Evolutionary conservation across 768 basidiomycete species (phyloP), one percentile per base, ranked within the genome.

Genomic region (Leccinum sublutescens): DNA sequence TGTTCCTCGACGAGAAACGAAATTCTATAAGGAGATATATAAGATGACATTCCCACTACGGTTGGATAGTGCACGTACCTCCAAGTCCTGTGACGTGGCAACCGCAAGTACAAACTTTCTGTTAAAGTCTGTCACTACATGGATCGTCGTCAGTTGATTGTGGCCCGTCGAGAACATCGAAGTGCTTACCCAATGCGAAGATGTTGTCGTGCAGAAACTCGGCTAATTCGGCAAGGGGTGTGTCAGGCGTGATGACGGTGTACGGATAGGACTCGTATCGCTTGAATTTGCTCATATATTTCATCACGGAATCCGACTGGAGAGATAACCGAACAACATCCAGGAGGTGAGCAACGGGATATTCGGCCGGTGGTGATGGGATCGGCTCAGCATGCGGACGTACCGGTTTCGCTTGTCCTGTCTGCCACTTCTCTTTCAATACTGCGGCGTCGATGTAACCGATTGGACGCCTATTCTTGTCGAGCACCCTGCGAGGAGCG

Each of bases 101-200:
- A 94, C 85, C 1, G 80, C 92, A 15, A 93, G 80, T 4, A 94
- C 91, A 59, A 94, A 94, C 69, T 93, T 92, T 57, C 91, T 84
- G 54, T 80, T 80, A 50, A 77, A 74, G 72, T 97, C 95, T 5
- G 95, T 95, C 38, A 96, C 95, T 94, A 62, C 17, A 40, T 40
- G 17, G 19, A 54, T 36, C 12, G n/a, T 38, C 2, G 38, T 68
- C 34, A 62, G 48, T 48, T 2, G 6, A 23, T 31, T 31, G n/a
- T 19, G 40, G 38, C n/a, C n/a, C 10, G 38, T 10, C 43, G 47
- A 50, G 52, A 27, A 49, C 12, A 25, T 36, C 17, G 19, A 49
- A 50, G 33, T 12, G 67, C 80, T 50, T 54, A 88, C 91, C 88
- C 27, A 94, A 73, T 2, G 91, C 92, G 62, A 93, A 93, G 43